Percentiles rank a stretch among this genome's conserved stretches.
phyloP scores from a whole-genome alignment of 208 protist species.

The Trypanosoma lewisi region DNA sequence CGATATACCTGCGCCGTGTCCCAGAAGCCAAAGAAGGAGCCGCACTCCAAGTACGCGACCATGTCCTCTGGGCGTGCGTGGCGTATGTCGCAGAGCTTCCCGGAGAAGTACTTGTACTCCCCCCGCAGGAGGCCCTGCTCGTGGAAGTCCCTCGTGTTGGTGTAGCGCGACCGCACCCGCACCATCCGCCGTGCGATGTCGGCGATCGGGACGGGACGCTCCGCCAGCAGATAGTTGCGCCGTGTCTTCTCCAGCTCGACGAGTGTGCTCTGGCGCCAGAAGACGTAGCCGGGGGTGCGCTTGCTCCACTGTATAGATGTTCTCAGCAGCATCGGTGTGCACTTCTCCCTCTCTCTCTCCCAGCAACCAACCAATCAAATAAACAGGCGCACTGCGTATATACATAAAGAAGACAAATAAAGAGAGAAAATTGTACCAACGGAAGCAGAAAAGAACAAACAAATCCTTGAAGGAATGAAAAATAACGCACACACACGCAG shows the following conservation, averaged over 20 bases:
- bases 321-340: constrained; percentile 32
- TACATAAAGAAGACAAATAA: constrained; percentile 5
- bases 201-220: constrained; percentile 70
- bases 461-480: not conserved
- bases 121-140: constrained; percentile 83
- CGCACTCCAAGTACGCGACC: constrained; percentile 76
- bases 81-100: constrained; percentile 81
- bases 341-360: not conserved
- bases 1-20: constrained; percentile 77
- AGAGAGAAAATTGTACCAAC: not conserved
- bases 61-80: constrained; percentile 64
- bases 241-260: constrained; percentile 73
- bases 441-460: not conserved
- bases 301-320: constrained; percentile 33
- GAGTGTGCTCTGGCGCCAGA: constrained; percentile 83
- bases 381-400: not conserved
- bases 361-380: too few species aligned
- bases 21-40: constrained; percentile 89
- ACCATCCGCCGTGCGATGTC: constrained; percentile 86
- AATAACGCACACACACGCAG: not conserved
- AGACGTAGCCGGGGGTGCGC: constrained; percentile 87
- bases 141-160: constrained; percentile 74
- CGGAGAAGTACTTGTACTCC: constrained; percentile 94
- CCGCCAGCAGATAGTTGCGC: constrained; percentile 74
- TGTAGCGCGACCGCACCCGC: constrained; percentile 71